Conservation (phyloP, 2,329 filamentous ascomycete genomes). For the Dactylellina haptotyla region DNA sequence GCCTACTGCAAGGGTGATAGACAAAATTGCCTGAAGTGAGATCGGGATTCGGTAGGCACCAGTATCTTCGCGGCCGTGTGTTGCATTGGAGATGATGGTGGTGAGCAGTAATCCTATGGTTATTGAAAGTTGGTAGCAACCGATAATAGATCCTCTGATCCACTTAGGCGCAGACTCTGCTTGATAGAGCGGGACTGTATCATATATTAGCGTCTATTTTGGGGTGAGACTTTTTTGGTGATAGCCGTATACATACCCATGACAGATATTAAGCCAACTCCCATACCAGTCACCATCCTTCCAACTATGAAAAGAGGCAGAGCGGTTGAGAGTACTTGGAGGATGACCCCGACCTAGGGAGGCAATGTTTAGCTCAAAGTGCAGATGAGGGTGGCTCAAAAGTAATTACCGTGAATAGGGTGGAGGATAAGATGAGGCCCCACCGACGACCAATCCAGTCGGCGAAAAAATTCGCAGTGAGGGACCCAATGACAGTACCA, state of each 20-base stretch:
- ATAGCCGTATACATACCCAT: conserved; percentile 29
- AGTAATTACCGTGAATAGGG: conserved; percentile 65
- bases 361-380: neutral
- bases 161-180: conserved; percentile 76
- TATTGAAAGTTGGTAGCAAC: conserved; percentile 75
- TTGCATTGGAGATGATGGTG: conserved; percentile 73
- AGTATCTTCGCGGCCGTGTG: conserved; percentile 66
- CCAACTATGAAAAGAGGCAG: conserved; percentile 69
- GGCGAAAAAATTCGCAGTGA: conserved; percentile 77
- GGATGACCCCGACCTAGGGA: conserved; percentile 68
- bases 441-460: conserved; percentile 59
- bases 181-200: conserved; percentile 74
- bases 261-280: conserved; percentile 51
- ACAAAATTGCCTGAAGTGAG: conserved; percentile 65
- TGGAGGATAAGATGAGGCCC: conserved; percentile 77
- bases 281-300: conserved; percentile 47
- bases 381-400: conserved; percentile 63
- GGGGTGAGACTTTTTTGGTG: neutral
- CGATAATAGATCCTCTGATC: conserved; percentile 77
- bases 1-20: conserved; percentile 57
- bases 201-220: conserved; percentile 51
- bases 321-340: conserved; percentile 72
- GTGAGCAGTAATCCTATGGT: conserved; percentile 76
- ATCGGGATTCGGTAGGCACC: conserved; percentile 73
- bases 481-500: conserved; percentile 80